Evolutionary conservation across 2,329 filamentous ascomycete species (phyloP).

Genomic region (Nemania bipapillata): DNA sequence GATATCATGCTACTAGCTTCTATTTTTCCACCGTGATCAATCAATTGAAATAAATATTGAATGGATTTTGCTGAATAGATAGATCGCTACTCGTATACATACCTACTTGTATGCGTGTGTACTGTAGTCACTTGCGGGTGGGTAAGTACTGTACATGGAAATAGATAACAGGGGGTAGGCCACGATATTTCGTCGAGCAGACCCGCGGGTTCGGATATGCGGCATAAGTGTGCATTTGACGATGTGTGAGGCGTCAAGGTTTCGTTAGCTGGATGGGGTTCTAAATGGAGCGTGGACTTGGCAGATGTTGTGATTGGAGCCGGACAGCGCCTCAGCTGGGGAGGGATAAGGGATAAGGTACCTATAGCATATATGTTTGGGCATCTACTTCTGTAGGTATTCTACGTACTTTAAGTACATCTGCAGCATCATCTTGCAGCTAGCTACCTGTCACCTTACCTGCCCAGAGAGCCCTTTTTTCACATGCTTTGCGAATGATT

Average conservation of each 20-base stretch:
- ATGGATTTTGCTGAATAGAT: no score
- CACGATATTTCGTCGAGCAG: constrained; percentile 10
- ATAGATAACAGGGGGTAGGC: constrained; percentile 1
- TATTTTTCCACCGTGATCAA: background rate
- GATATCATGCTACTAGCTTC: background rate
- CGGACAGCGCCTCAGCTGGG: constrained; percentile 14
- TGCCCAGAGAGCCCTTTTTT: background rate
- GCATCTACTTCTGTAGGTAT: background rate
- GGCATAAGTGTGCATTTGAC: constrained; percentile 28
- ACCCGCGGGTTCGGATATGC: constrained; percentile 36
- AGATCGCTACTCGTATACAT: no score
- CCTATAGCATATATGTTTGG: no score
- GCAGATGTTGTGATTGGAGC: constrained; percentile 24
- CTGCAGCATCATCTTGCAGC: background rate
- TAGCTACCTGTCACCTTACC: no score
- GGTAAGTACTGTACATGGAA: background rate
- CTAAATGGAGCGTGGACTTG: constrained; percentile 24
- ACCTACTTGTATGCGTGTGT: no score
- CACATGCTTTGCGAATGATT: background rate
- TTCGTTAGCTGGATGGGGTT: background rate
- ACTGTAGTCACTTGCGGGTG: no score
- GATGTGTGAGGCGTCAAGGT: background rate
- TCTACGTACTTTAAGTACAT: background rate
- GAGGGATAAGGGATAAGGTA: no score
- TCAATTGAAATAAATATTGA: background rate